These are phyloP conservation scores for Kalaharituber pfeilii DNA, from an alignment of 2,329 filamentous ascomycete species.

Conservation along the genomic window DNA sequence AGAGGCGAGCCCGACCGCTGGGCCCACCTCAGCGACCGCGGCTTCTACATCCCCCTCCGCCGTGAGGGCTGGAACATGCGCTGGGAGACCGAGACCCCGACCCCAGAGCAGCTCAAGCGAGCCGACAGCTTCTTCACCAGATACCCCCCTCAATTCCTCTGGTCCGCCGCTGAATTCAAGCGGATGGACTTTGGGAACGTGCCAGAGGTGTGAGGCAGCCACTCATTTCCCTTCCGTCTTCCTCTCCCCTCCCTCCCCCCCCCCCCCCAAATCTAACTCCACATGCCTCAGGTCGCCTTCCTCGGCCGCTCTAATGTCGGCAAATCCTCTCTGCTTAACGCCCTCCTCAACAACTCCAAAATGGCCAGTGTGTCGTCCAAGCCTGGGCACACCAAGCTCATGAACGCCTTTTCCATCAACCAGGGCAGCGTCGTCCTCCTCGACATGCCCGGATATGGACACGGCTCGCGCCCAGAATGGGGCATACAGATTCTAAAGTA, in stretches of 20 bases:
- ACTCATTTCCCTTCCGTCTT: neutral
- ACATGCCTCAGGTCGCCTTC: conserved; percentile 43
- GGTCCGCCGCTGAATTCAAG: conserved; percentile 43
- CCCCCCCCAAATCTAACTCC: too few relatives aligned
- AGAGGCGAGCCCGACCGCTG: neutral
- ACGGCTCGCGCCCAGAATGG: conserved; percentile 44
- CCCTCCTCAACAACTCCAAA: conserved; percentile 35
- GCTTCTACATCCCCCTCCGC: neutral
- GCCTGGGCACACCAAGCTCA: conserved; percentile 44
- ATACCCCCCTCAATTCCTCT: conserved; percentile 39
- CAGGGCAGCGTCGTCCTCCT: conserved; percentile 39
- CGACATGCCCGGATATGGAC: conserved; percentile 56
- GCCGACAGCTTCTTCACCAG: conserved; percentile 32
- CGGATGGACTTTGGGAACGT: conserved; percentile 35
- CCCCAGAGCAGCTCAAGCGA: conserved; percentile 29
- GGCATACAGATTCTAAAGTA: conserved; percentile 53
- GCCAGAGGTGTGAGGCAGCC: conserved; percentile 24
- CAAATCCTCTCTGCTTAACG: conserved; percentile 50
- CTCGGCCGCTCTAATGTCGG: conserved; percentile 54
- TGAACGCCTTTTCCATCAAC: conserved; percentile 50
- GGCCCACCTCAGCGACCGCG: neutral
- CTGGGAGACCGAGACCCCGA: conserved; percentile 36
- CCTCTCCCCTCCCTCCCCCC: neutral
- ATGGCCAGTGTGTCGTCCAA: conserved; percentile 41
- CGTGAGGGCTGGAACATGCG: conserved; percentile 22